phyloP scores from a whole-genome alignment of 805 yeast genomes.

The Monosporozyma servazzii region DNA sequence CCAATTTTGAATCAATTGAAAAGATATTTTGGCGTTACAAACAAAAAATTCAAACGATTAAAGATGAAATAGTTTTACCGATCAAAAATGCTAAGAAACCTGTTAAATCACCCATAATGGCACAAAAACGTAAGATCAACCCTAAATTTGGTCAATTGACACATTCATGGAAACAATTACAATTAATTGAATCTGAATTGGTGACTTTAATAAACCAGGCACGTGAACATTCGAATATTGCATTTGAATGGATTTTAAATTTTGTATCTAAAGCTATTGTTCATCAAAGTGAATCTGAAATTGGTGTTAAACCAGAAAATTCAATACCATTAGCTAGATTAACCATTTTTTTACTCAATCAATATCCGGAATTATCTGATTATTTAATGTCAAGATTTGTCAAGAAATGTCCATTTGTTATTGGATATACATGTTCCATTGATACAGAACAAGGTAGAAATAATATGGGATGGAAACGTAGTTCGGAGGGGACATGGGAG shows the following conservation, averaged over 20 bases:
- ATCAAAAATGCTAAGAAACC: slow-evolving; percentile 42
- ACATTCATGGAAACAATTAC: slow-evolving; percentile 53
- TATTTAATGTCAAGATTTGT: slow-evolving; percentile 64
- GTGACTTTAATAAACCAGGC: slow-evolving; percentile 41
- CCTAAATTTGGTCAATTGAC: slow-evolving; percentile 91
- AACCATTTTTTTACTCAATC: slow-evolving; percentile 43
- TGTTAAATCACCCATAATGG: slow-evolving; percentile 44
- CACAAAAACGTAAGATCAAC: slow-evolving; percentile 67
- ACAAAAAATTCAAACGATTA: slow-evolving; percentile 47
- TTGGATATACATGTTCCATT: slow-evolving; percentile 69
- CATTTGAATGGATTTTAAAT: slow-evolving; percentile 66
- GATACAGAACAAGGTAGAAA: slow-evolving; percentile 75
- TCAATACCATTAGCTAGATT: slow-evolving; percentile 73
- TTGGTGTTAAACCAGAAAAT: slow-evolving; percentile 64
- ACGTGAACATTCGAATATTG: slow-evolving; percentile 10
- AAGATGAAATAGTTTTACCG: slow-evolving; percentile 46
- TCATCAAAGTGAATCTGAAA: slow-evolving; percentile 89
- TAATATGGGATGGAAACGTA: slow-evolving; percentile 82
- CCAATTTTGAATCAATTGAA: slow-evolving; percentile 33
- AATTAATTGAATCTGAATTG: slow-evolving; percentile 43
- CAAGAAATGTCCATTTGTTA: slow-evolving; percentile 81
- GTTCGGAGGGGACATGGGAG: slow-evolving; percentile 34
- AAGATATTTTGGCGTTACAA: slow-evolving; percentile 40
- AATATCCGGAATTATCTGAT: slow-evolving; percentile 36
- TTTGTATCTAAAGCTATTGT: slow-evolving; percentile 78